Evolutionary conservation across 2,329 filamentous ascomycete species (phyloP), one percentile per base, ranked within the genome.

Genomic region (Colletotrichum liaoningense): DNA sequence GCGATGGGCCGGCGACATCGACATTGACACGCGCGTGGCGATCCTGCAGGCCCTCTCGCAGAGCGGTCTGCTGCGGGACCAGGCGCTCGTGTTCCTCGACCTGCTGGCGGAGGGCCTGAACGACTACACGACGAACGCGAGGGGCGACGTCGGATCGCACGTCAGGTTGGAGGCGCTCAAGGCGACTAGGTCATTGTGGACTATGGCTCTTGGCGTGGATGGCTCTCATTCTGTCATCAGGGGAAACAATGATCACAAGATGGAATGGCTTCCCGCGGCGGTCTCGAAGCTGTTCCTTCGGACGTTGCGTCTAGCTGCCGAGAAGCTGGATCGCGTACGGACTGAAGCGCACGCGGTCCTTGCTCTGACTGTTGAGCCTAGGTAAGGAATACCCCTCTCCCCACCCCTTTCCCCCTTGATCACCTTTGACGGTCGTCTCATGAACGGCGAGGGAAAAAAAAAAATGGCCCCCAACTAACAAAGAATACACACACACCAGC

Each of bases 311-410:
- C 87, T 98, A 16, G 92, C 95, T 2, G 90, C 94, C 0, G 97
- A 99, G 82, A 98, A 97, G 80, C 88, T 98, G 2, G 96, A 98
- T 81, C 93, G 94, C 75, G 93, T 98, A 22, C 91, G 97, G 28
- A 85, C 90, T 0, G 88, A 91, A 75, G 93, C 92, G 1, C 91
- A 93, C 74, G 82, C 85, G 38, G 87, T 87, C 11, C 77, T 92
- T 58, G 82, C 83, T 5, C 76, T 88, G 58, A 78, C 84, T 26
- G 77, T 90, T n/a, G 75, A 82, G 30, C 74, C 84, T 28, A 82
- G 81, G 90, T 92, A 80, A 70, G 60, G 84, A 81, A 19, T 6
- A 19, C 42, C 26, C 42, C 19, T 38, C 11, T 33, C 28, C 46
- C 28, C 28, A 22, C 30, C 35, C 35, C 5, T 42, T 42, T 42